A percentile compares a stretch with the other conserved stretches of the same genome.
phyloP scores from a whole-genome alignment of 2,329 filamentous ascomycete species.

The Fusarium dlaminii region DNA sequence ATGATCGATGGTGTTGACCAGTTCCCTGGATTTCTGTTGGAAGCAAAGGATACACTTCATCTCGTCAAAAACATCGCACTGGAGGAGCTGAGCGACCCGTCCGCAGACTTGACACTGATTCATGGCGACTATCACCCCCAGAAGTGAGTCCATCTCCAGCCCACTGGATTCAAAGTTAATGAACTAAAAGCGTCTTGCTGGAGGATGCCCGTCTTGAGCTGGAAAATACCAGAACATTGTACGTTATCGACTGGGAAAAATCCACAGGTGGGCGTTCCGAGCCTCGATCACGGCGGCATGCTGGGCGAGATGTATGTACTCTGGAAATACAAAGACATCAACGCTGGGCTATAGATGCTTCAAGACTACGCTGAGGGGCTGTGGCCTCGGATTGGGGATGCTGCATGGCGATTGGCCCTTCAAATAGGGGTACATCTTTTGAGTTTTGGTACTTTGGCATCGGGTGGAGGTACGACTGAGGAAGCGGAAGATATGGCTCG shows the following conservation, averaged over 20 bases:
- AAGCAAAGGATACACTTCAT: neutral
- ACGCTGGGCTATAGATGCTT: neutral
- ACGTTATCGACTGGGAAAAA: slow-evolving; percentile 11
- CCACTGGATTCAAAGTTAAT: neutral
- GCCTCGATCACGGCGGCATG: slow-evolving; percentile 9
- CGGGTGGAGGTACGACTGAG: neutral
- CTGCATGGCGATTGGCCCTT: neutral
- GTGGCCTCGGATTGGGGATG: neutral
- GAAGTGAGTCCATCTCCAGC: neutral
- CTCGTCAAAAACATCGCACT: neutral
- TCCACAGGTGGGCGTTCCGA: neutral
- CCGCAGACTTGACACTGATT: neutral
- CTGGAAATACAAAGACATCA: neutral
- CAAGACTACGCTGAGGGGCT: neutral
- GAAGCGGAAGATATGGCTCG: neutral
- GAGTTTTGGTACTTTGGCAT: neutral
- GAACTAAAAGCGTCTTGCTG: neutral
- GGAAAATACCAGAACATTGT: neutral
- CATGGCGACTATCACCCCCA: slow-evolving; percentile 2
- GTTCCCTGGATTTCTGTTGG: neutral
- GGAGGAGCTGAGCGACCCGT: neutral
- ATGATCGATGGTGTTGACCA: neutral
- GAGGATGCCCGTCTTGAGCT: neutral
- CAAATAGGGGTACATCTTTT: slow-evolving; percentile 11
- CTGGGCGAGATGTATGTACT: neutral